phyloP scores from a whole-genome alignment of 2,329 filamentous ascomycete genomes.

The Trichophyton benhamiae region DNA sequence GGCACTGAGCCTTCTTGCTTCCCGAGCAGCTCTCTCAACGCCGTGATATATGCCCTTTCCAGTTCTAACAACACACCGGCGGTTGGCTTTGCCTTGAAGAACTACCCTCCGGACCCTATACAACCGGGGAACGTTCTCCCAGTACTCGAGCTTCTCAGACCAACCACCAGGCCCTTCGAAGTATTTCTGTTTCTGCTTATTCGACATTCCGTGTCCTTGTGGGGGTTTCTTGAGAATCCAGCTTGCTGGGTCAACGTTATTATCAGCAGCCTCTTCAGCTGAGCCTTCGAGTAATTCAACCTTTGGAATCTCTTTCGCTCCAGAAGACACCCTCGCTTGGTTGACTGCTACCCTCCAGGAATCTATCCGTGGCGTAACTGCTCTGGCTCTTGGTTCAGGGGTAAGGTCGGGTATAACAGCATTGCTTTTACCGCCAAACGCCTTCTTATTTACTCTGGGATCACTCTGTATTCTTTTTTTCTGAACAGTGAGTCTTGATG shows the following conservation, averaged over 20 bases:
- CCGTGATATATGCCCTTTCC: constrained; percentile 15
- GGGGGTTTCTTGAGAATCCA: constrained; percentile 32
- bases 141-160: constrained; percentile 30
- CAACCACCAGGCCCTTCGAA: constrained; percentile 31
- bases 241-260: constrained; percentile 28
- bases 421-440: constrained; percentile 17
- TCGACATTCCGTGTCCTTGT: constrained; percentile 27
- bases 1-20: neutral
- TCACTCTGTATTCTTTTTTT: constrained; percentile 25
- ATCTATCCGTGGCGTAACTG: constrained; percentile 22
- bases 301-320: constrained; percentile 21
- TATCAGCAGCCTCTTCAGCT: constrained; percentile 28
- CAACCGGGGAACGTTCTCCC: constrained; percentile 25
- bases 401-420: constrained; percentile 12
- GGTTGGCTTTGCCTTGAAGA: constrained; percentile 27
- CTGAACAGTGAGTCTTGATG: constrained; percentile 25
- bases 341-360: constrained; percentile 32
- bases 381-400: constrained; percentile 11
- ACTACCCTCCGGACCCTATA: constrained; percentile 28
- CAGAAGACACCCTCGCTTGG: constrained; percentile 21
- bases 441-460: constrained; percentile 24
- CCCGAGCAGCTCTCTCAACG: constrained; percentile 12
- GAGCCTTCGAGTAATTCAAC: constrained; percentile 25
- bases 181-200: constrained; percentile 26
- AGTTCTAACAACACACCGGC: constrained; percentile 22